phyloP scores from a whole-genome alignment of 1,284 basidiomycete species.

The Rhodofomes roseus region DNA sequence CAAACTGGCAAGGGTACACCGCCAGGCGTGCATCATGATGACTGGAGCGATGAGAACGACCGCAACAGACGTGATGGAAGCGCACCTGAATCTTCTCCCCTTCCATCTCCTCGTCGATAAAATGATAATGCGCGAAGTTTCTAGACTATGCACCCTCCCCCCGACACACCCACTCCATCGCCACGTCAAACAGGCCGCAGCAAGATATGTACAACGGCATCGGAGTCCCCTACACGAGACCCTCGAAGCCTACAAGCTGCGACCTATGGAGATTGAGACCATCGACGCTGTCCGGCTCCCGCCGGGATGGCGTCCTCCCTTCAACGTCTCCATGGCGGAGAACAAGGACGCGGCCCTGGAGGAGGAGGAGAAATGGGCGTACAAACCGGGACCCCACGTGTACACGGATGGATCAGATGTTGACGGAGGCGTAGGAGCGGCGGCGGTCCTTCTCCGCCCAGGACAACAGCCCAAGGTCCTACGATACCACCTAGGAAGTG shows the following conservation, averaged over 20 bases:
- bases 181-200: conserved; percentile 9
- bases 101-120: conserved; percentile 24
- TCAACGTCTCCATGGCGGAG: background rate
- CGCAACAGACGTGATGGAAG: conserved; percentile 28
- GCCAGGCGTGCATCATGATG: conserved; percentile 27
- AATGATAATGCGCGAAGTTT: conserved; percentile 20
- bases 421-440: conserved; percentile 10
- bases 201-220: conserved; percentile 13
- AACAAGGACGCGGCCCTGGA: conserved; percentile 8
- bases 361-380: background rate
- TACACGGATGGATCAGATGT: conserved; percentile 19
- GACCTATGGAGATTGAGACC: conserved; percentile 9
- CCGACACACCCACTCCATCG: conserved; percentile 28
- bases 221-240: conserved; percentile 18
- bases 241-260: conserved; percentile 12
- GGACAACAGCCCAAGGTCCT: conserved; percentile 6
- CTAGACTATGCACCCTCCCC: conserved; percentile 31
- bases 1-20: conserved; percentile 26
- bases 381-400: conserved; percentile 1
- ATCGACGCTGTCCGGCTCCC: conserved; percentile 7
- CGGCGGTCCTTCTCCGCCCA: background rate
- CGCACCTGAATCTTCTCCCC: conserved; percentile 31
- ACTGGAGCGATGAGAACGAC: conserved; percentile 33
- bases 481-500: conserved; percentile 20
- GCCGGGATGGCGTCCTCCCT: conserved; percentile 10